Evolutionary conservation across 768 basidiomycete genomes (phyloP), one percentile per base, ranked within the genome.

Genomic region (Mycena galopus): DNA sequence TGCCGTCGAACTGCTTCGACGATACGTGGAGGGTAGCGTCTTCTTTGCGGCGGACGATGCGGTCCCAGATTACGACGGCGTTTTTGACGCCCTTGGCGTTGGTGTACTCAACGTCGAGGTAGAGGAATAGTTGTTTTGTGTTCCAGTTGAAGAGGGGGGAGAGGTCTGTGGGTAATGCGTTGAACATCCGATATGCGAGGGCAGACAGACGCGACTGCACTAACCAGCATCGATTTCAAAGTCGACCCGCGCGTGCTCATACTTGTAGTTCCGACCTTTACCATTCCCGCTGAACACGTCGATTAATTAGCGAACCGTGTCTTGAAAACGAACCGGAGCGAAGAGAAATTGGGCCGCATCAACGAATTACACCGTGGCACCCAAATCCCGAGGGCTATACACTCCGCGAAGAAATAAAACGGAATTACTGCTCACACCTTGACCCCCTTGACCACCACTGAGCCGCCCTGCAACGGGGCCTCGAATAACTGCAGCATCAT

Each of bases 61-160:
- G 91, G 82, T 97, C 96, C 96, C 96, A 97, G 19, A 97, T 87
- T 44, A 97, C 95, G 7, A 96, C 93, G 23, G 92, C 87, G 79
- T 95, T 95, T 69, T 90, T 85, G 79, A 96, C 96, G 56, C 94
- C 91, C 80, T 92, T 83, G 0, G 86, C 81, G 66, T 91, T 93
- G 39, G 86, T 86, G 79, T 96, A 97, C 80, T 97, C 95, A 0
- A 94, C 96, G 76, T 92, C 89, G 37, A 97, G 88, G 78, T 94
- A 96, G 16, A 97, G 80, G 80, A 97, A 97, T 14, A 97, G 78
- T 79, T 97, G 96, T 82, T 97, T 97, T n/a, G 96, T 97, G 81
- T 97, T 97, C 96, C 96, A 97, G 82, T 96, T 85, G 83, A 96
- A 97, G 33, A 97, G 86, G 16, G 96, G 90, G 11, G 89, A 85